Percentiles rank a stretch among this genome's conserved stretches.
phyloP scores from a whole-genome alignment of 1,139 yeast genomes.

The Hyphopichia fennica region DNA sequence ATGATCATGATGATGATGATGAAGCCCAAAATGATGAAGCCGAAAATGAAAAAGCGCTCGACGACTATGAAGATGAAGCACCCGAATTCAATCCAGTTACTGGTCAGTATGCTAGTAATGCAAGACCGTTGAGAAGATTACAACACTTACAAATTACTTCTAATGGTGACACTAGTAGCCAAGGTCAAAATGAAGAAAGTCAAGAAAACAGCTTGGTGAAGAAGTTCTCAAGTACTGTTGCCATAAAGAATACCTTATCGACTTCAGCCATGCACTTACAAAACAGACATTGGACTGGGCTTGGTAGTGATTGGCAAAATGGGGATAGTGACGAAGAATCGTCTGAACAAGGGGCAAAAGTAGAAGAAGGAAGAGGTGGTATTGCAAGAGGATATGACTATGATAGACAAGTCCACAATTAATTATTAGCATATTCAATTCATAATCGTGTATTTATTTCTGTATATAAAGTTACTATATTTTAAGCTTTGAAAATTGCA shows the following conservation, averaged over 20 bases:
- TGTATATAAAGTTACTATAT: no score
- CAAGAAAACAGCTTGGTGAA: constrained; percentile 49
- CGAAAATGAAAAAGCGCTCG: constrained; percentile 11
- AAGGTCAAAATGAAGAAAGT: constrained; percentile 16
- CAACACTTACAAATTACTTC: constrained; percentile 61
- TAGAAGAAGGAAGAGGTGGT: constrained; percentile 83
- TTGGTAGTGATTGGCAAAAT: constrained; percentile 74
- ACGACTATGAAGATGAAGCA: constrained; percentile 55
- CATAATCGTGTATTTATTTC: neutral
- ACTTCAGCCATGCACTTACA: constrained; percentile 84
- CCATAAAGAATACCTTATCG: constrained; percentile 77
- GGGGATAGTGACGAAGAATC: constrained; percentile 38
- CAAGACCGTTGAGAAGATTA: constrained; percentile 72
- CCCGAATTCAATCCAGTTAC: constrained; percentile 91
- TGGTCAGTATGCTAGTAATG: constrained; percentile 65
- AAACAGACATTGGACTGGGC: constrained; percentile 79
- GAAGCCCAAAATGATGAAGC: constrained; percentile 16
- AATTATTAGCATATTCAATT: neutral
- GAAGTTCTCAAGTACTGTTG: constrained; percentile 58
- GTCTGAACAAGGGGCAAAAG: constrained; percentile 61
- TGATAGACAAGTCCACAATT: constrained; percentile 1
- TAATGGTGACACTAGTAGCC: constrained; percentile 22
- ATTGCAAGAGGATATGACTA: constrained; percentile 80
- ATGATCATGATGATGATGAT: constrained; percentile 22
- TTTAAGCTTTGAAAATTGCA: no score